A percentile compares a stretch with the other conserved stretches of the same genome.
Evolutionary conservation across 2,329 filamentous ascomycete species (phyloP).

Genomic region (Colletotrichum sp.): DNA sequence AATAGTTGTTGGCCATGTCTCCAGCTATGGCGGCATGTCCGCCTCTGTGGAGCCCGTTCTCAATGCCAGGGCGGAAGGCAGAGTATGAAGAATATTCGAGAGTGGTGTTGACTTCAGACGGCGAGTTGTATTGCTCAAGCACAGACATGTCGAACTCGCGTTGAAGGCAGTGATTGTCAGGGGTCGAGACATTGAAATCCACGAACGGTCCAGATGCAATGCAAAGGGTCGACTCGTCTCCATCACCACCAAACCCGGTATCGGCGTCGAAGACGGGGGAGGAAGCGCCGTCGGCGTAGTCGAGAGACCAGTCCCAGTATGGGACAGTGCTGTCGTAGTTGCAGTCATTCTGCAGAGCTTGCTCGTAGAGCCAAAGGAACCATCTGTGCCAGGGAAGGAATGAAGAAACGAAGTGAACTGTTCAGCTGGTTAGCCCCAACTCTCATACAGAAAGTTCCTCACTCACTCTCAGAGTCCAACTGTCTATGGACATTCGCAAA

Average conservation of each 20-base stretch:
- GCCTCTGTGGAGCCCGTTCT: background rate
- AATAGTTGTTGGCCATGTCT: conserved; percentile 24
- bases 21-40: background rate
- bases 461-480: background rate
- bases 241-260: conserved; percentile 35
- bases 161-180: background rate
- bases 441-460: background rate
- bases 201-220: conserved; percentile 28
- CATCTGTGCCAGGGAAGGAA: conserved; percentile 41
- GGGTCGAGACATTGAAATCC: conserved; percentile 20
- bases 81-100: background rate
- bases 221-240: background rate
- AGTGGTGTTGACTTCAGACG: background rate
- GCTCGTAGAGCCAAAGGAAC: conserved; percentile 34
- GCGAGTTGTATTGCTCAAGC: background rate
- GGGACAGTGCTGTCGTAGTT: background rate
- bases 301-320: conserved; percentile 41
- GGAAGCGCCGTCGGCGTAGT: conserved; percentile 26
- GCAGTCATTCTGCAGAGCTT: conserved; percentile 25
- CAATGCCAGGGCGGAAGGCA: background rate
- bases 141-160: background rate
- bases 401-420: background rate
- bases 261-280: conserved; percentile 27
- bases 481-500: background rate
- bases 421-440: background rate